Percentiles rank a stretch among this genome's conserved stretches.
phyloP scores from a whole-genome alignment of 768 basidiomycete genomes.

The Sporobolomyces pararoseus region DNA sequence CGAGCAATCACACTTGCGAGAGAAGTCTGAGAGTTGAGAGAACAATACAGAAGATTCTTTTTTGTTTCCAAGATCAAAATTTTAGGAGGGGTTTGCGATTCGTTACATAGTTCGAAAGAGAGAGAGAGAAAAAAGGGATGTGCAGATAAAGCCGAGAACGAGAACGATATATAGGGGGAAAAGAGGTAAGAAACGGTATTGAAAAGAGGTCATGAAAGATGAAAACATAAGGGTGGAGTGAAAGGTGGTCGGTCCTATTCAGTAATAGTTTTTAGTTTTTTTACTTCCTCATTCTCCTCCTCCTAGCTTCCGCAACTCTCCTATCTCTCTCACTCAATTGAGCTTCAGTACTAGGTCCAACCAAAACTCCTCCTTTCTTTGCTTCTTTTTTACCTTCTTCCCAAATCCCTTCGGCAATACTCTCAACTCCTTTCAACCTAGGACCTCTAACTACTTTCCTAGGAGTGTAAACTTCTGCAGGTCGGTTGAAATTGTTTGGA shows the following conservation, averaged over 20 bases:
- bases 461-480: slow-evolving; percentile 24
- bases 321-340: slow-evolving; percentile 18
- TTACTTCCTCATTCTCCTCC: slow-evolving; percentile 21
- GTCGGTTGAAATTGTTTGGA: not conserved
- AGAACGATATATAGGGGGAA: too few species aligned
- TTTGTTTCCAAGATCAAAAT: too few species aligned
- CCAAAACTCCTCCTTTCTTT: slow-evolving; percentile 14
- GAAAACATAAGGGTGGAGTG: not conserved
- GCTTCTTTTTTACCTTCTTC: not conserved
- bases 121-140: too few species aligned
- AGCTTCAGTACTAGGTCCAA: slow-evolving; percentile 4
- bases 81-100: too few species aligned
- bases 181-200: too few species aligned
- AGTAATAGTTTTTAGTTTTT: slow-evolving; percentile 1
- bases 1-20: too few species aligned
- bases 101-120: too few species aligned
- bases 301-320: slow-evolving; percentile 28
- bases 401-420: slow-evolving; percentile 17
- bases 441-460: not conserved
- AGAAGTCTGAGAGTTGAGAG: too few species aligned
- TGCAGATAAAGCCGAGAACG: too few species aligned
- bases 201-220: not conserved
- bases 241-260: not conserved
- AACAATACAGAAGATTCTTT: too few species aligned
- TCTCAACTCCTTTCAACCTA: not conserved